Conservation (phyloP, 106 monocot genomes). For the Acorus gramineus region DNA sequence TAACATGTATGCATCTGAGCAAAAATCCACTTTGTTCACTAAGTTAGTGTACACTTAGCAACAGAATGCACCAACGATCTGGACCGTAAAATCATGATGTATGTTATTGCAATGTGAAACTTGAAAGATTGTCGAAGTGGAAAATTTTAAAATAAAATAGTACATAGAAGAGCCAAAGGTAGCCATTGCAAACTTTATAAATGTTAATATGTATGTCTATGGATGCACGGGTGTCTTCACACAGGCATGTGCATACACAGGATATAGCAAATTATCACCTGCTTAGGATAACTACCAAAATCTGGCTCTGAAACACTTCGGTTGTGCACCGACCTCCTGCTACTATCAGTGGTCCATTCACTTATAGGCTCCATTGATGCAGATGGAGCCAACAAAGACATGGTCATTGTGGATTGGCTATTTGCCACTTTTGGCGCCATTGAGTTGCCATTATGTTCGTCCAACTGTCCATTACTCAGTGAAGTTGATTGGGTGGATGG, state of each 20-base stretch:
- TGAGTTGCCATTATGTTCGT: slow-evolving; percentile 21
- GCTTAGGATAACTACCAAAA: slow-evolving; percentile 69
- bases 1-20: no score
- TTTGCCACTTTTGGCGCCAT: slow-evolving; percentile 36
- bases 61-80: no score
- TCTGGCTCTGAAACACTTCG: slow-evolving; percentile 92
- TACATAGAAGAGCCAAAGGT: no score
- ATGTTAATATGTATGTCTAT: no score
- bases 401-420: slow-evolving; percentile 62
- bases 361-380: slow-evolving; percentile 72
- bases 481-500: slow-evolving; percentile 55
- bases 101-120: no score
- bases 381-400: slow-evolving; percentile 73
- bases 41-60: no score
- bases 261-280: slow-evolving; percentile 22
- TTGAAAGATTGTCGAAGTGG: no score
- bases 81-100: no score
- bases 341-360: slow-evolving; percentile 39
- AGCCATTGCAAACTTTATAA: no score
- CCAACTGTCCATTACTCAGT: slow-evolving; percentile 21
- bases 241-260: background rate
- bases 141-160: no score
- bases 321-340: slow-evolving; percentile 38
- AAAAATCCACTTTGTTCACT: no score
- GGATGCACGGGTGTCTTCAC: no score